Conservation (phyloP, 352 stramenopile species). For the Phytopythium delawarense region DNA sequence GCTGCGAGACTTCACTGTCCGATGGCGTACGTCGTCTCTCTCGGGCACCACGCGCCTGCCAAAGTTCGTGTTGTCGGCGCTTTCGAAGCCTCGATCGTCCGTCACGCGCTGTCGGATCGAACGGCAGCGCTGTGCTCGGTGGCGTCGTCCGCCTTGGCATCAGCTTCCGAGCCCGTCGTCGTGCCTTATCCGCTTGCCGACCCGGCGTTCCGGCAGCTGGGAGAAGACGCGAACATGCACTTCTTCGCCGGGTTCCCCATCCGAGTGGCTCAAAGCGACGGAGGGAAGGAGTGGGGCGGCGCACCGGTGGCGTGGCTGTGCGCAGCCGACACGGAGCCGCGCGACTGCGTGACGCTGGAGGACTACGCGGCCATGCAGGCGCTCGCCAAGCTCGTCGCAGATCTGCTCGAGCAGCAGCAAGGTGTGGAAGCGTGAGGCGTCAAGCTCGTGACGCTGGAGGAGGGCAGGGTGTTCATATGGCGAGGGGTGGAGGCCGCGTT, state of each 20-base stretch:
- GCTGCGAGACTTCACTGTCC: slow-evolving; percentile 37
- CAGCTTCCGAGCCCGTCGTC: slow-evolving; percentile 32
- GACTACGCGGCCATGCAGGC: slow-evolving; percentile 42
- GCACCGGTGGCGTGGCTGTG: slow-evolving; percentile 37
- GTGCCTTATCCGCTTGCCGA: slow-evolving; percentile 37
- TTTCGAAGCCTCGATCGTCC: slow-evolving; percentile 15
- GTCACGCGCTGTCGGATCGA: slow-evolving; percentile 10
- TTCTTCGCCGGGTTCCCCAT: slow-evolving; percentile 65
- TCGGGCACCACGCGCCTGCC: slow-evolving; percentile 9
- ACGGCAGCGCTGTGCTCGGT: slow-evolving; percentile 12
- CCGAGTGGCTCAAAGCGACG: neutral
- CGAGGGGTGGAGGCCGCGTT: neutral
- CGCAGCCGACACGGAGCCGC: slow-evolving; percentile 21
- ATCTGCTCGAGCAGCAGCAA: slow-evolving; percentile 36
- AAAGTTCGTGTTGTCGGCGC: slow-evolving; percentile 33
- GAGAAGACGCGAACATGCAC: slow-evolving; percentile 27
- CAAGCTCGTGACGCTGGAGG: neutral
- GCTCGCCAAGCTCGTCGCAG: slow-evolving; percentile 50
- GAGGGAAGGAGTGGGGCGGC: slow-evolving; percentile 10
- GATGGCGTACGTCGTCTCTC: slow-evolving; percentile 40
- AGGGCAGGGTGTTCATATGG: neutral
- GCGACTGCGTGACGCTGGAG: slow-evolving; percentile 31
- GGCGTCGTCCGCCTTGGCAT: slow-evolving; percentile 13
- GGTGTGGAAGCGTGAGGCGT: neutral
- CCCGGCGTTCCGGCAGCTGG: slow-evolving; percentile 26